These are phyloP conservation scores for Huntiella omanensis DNA, from an alignment of 2,329 filamentous ascomycete species.

Conservation along the genomic window DNA sequence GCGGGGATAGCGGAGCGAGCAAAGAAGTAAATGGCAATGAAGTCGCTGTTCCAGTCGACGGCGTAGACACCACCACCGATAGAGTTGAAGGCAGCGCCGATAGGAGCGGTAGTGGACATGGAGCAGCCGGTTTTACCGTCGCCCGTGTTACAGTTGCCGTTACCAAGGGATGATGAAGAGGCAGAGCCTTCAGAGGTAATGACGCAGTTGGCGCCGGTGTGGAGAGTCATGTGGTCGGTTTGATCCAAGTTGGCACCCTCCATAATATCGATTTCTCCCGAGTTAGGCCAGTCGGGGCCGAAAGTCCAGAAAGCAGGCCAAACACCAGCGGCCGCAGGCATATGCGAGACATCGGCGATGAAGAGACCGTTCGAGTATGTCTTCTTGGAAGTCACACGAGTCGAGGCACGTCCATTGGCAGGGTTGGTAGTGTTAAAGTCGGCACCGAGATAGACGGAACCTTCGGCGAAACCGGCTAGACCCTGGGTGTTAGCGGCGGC, in stretches of 20 bases:
- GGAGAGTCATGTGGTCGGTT: constrained; percentile 45
- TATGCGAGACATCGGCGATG: constrained; percentile 54
- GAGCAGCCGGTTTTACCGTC: constrained; percentile 40
- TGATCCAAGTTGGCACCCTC: constrained; percentile 52
- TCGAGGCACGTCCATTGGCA: constrained; percentile 43
- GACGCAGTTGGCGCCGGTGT: constrained; percentile 42
- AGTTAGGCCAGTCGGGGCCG: constrained; percentile 48
- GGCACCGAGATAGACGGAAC: constrained; percentile 48
- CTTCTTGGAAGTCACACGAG: constrained; percentile 49
- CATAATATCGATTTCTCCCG: constrained; percentile 64
- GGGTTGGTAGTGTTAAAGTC: constrained; percentile 40
- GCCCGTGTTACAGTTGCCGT: constrained; percentile 36
- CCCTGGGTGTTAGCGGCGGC: constrained; percentile 35
- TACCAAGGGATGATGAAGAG: constrained; percentile 25
- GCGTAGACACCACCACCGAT: constrained; percentile 52
- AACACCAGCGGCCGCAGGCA: constrained; percentile 50
- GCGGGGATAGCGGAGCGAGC: constrained; percentile 42
- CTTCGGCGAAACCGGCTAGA: constrained; percentile 37
- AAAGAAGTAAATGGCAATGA: constrained; percentile 73
- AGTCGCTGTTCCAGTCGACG: constrained; percentile 53
- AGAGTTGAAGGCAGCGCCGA: constrained; percentile 53
- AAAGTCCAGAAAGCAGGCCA: constrained; percentile 62
- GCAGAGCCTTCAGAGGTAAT: constrained; percentile 34
- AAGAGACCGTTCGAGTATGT: constrained; percentile 52
- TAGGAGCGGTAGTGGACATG: constrained; percentile 32